Evolutionary conservation across 2,329 filamentous ascomycete genomes (phyloP).

Genomic region (Ophiostoma tasmaniense): DNA sequence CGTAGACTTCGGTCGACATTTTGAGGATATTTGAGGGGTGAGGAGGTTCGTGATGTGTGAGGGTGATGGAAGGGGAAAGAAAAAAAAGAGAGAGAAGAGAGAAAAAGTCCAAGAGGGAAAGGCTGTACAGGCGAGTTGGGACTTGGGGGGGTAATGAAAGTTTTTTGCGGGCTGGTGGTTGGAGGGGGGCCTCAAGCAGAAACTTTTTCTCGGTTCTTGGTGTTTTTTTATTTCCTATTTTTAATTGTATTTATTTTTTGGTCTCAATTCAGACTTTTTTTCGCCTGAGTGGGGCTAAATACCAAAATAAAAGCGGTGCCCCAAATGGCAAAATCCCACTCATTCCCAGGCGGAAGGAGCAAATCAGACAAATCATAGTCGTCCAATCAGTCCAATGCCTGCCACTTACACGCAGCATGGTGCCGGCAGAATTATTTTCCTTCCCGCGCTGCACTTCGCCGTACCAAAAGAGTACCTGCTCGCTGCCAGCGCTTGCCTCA

Average conservation of each 20-base stretch:
- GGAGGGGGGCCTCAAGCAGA: constrained; percentile 11
- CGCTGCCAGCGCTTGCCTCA: background rate
- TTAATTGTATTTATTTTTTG: constrained; percentile 16
- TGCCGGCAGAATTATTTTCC: constrained; percentile 19
- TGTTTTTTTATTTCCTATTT: constrained; percentile 9
- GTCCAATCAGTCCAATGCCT: background rate
- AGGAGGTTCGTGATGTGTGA: constrained; percentile 5
- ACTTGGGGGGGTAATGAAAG: constrained; percentile 7
- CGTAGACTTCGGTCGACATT: constrained; percentile 97
- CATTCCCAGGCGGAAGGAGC: background rate
- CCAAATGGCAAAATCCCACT: background rate
- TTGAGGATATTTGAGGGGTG: constrained; percentile 8
- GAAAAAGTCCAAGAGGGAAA: constrained; percentile 1
- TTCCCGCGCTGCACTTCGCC: constrained; percentile 5
- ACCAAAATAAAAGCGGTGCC: constrained; percentile 11
- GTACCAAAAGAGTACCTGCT: background rate
- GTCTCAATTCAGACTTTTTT: constrained; percentile 15
- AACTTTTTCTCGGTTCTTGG: constrained; percentile 10
- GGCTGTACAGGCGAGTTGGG: background rate
- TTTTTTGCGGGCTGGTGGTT: constrained; percentile 13
- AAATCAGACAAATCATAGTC: background rate
- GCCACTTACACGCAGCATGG: background rate
- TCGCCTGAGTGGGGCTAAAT: constrained; percentile 17
- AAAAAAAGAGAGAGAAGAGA: constrained; percentile 6
- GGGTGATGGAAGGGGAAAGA: constrained; percentile 3